These are phyloP conservation scores for Cajanus cajan DNA, from an alignment of 306 rosid species.

Conservation along the genomic window DNA sequence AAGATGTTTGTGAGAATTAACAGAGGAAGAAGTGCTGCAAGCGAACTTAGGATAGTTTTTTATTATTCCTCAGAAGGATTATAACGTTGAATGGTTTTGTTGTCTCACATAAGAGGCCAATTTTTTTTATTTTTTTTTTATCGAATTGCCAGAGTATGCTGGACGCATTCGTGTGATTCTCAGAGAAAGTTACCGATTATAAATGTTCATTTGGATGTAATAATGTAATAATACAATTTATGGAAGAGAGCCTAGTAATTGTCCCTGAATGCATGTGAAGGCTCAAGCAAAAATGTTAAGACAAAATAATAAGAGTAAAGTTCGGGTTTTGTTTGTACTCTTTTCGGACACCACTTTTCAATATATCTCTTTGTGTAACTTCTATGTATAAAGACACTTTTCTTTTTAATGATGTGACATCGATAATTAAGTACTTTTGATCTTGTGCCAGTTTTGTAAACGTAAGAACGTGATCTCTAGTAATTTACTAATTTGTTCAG, in stretches of 20 bases:
- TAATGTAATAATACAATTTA: conserved; percentile 5
- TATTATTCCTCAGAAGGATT: not conserved
- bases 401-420: conserved; percentile 21
- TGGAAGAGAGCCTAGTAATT: conserved; percentile 14
- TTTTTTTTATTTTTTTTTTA: not conserved
- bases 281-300: conserved; percentile 24
- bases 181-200: conserved; percentile 28
- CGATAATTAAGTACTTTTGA: not conserved
- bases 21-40: not conserved
- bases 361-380: conserved; percentile 16
- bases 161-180: conserved; percentile 21
- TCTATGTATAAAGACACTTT: conserved; percentile 26
- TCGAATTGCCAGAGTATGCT: conserved; percentile 5
- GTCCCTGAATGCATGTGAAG: conserved; percentile 24
- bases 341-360: conserved; percentile 21
- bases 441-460: not conserved
- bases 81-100: conserved; percentile 5
- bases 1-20: conserved; percentile 61
- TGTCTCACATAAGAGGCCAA: conserved; percentile 4
- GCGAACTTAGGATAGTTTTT: not conserved
- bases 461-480: not conserved
- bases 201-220: conserved; percentile 11
- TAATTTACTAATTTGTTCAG: not conserved
- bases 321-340: conserved; percentile 22
- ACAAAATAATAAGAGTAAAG: conserved; percentile 42